These are phyloP conservation scores for Colletotrichum caudatum DNA, from an alignment of 2,329 filamentous ascomycete genomes.

Conservation along the genomic window DNA sequence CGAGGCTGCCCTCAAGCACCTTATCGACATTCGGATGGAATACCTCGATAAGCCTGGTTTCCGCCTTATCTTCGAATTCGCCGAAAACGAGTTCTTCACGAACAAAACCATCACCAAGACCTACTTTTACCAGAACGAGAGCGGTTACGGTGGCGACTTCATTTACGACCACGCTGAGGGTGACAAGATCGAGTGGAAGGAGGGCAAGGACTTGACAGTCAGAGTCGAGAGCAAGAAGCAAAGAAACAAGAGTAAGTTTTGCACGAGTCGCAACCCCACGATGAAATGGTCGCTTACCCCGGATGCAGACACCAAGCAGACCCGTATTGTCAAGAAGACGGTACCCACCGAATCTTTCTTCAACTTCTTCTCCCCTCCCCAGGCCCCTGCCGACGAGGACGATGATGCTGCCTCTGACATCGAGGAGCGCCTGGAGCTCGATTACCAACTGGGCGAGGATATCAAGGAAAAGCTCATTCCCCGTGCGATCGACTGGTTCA, in stretches of 20 bases:
- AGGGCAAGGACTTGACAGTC: conserved; percentile 91
- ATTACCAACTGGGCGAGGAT: conserved; percentile 98
- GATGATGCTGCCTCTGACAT: conserved; percentile 88
- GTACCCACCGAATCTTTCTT: conserved; percentile 98
- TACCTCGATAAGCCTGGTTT: conserved; percentile 98
- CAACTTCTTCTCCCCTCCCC: conserved; percentile 98
- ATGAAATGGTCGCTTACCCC: conserved; percentile 3
- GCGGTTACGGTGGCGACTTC: conserved; percentile 97
- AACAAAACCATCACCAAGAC: conserved; percentile 99
- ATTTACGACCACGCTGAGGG: conserved; percentile 99
- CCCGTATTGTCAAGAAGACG: conserved; percentile 98
- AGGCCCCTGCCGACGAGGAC: conserved; percentile 79
- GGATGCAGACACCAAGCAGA: conserved; percentile 94
- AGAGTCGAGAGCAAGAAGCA: conserved; percentile 99
- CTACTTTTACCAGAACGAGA: conserved; percentile 99
- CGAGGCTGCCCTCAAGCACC: conserved; percentile 89
- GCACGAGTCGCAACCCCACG: neutral
- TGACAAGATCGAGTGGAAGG: conserved; percentile 97
- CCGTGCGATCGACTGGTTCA: conserved; percentile 99
- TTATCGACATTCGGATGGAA: conserved; percentile 97
- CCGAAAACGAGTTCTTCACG: conserved; percentile 94
- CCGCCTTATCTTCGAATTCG: conserved; percentile 97
- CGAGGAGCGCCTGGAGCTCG: conserved; percentile 96
- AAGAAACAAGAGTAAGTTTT: conserved; percentile 91
- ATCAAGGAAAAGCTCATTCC: conserved; percentile 99